Conservation (phyloP, 2,329 filamentous ascomycete species). For the Metarhizium guizhouense region DNA sequence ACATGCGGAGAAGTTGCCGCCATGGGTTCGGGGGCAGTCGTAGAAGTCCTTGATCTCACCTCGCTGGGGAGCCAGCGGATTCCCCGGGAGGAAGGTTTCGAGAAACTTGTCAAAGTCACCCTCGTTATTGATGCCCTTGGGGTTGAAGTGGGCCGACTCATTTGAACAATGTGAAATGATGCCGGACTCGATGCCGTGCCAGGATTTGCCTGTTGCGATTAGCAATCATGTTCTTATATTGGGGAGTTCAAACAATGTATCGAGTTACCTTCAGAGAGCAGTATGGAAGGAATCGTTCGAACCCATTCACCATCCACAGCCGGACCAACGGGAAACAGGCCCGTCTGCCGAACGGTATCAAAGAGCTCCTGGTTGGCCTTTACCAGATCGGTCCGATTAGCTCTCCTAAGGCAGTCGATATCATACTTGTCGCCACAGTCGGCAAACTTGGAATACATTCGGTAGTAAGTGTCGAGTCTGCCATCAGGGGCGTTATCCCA, state of each 20-base stretch:
- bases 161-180: background rate
- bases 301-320: constrained; percentile 6
- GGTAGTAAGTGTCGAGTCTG: constrained; percentile 3
- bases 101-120: background rate
- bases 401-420: constrained; percentile 5
- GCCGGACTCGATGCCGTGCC: background rate
- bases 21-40: background rate
- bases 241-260: too few relatives aligned
- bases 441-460: constrained; percentile 3
- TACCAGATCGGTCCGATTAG: background rate
- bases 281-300: background rate
- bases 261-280: background rate
- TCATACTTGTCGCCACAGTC: constrained; percentile 4
- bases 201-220: background rate
- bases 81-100: background rate
- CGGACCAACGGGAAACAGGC: constrained; percentile 10
- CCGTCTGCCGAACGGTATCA: constrained; percentile 4
- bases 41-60: constrained; percentile 2
- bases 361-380: constrained; percentile 7
- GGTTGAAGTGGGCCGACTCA: background rate
- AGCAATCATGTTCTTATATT: too few relatives aligned
- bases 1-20: background rate
- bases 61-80: background rate
- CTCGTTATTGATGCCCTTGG: background rate
- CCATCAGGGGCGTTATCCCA: constrained; percentile 10